Evolutionary conservation across 2,329 filamentous ascomycete species (phyloP).

Genomic region (Fusarium nematophilum): DNA sequence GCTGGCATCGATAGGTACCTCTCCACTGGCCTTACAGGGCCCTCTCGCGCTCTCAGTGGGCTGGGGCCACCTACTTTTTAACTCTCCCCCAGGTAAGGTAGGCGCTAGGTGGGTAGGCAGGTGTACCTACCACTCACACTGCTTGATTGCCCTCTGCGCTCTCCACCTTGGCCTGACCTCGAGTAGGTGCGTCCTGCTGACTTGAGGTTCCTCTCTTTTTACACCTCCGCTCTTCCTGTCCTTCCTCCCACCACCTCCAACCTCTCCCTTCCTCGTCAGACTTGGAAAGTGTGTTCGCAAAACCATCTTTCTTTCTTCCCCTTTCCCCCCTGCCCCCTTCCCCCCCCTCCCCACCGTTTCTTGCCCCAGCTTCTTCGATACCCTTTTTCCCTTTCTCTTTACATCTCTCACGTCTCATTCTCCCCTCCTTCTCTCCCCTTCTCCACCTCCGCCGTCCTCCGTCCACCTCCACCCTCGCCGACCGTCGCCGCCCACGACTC

Average conservation of each 20-base stretch:
- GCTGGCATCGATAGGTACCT: background rate
- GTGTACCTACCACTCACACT: constrained; percentile 13
- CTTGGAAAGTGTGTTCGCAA: constrained; percentile 46
- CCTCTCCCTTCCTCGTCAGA: constrained; percentile 43
- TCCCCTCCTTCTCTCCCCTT: constrained; percentile 33
- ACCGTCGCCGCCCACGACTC: constrained; percentile 44
- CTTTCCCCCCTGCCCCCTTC: constrained; percentile 19
- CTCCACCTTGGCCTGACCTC: constrained; percentile 23
- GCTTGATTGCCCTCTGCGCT: constrained; percentile 24
- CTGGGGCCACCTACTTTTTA: constrained; percentile 32
- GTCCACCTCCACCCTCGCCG: constrained; percentile 39
- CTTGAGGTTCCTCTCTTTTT: constrained; percentile 26
- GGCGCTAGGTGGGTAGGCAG: too few relatives aligned
- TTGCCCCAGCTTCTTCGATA: constrained; percentile 42
- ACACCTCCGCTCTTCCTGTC: constrained; percentile 26
- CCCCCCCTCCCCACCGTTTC: constrained; percentile 30
- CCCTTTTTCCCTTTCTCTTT: constrained; percentile 38
- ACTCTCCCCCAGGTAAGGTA: constrained; percentile 25
- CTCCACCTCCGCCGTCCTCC: constrained; percentile 35
- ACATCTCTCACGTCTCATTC: constrained; percentile 33
- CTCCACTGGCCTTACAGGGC: constrained; percentile 10
- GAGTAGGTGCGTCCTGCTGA: constrained; percentile 28
- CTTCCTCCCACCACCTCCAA: constrained; percentile 28
- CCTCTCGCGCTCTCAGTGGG: constrained; percentile 13
- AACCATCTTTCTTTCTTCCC: constrained; percentile 41